Base-by-base conservation (phyloP, 352 stramenopile genomes). In the Globisporangium perplexum region DNA sequence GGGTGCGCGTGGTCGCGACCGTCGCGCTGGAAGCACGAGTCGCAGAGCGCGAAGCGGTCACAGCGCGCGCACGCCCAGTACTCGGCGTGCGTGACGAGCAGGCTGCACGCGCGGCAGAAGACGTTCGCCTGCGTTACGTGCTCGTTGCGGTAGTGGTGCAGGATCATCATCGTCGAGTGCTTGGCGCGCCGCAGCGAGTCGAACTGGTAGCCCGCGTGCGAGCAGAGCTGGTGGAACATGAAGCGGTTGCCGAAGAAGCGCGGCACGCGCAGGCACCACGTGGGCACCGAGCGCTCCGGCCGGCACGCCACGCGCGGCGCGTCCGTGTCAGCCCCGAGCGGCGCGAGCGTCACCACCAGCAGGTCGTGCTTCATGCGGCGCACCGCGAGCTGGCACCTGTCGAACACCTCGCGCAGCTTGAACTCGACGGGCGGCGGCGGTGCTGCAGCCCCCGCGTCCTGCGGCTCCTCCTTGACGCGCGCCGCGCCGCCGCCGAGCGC, bases 161-260 rank as follows among this genome's bases (percentile, higher is more conserved):
- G 57, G 46, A 96, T 77, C 84, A 96, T 95, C 80, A 94, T 91
- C 5, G 84, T 93, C 52, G 86, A 93, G 69, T 96, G 86, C 60
- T 96, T 96, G 50, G 86, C 86, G 28, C 86, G 86, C 28, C 86
- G 83, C 28, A 96, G 62, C 60, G 83, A 86, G 61, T 96, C 86
- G 58, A 95, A 96, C 63, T 96, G 86, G 60, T 91, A 93, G 51
- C 72, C 72, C 11, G 79, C 70, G 49, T 71, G 68, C 17, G 81
- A 81, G 56, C 84, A 92, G 20, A 94, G 64, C 66, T 94, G 84
- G 55, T 94, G 84, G 52, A 92, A 94, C 74, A 91, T 90, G 58
- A 92, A 94, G 53, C 83, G 83, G 28, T 73, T 90, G 38, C 83
- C 79, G 51, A 94, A 89, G 50, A 94, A 88, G 23, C 77, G 77